phyloP scores from a whole-genome alignment of 2,329 filamentous ascomycete species.

The Trichoderma breve region DNA sequence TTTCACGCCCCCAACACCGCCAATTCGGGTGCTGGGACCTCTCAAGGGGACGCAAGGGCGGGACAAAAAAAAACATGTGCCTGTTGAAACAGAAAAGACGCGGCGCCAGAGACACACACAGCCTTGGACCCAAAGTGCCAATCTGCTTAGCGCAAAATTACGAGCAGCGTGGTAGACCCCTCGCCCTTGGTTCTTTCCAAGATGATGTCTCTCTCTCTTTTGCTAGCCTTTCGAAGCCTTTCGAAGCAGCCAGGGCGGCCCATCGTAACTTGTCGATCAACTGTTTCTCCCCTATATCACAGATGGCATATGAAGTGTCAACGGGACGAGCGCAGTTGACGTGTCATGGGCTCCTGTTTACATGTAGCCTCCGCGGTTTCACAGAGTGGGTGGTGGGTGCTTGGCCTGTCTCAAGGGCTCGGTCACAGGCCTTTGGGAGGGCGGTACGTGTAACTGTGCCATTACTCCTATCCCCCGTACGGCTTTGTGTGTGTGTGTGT shows the following conservation, averaged over 20 bases:
- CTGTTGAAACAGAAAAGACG: background rate
- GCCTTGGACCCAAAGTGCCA: background rate
- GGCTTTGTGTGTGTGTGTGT: background rate
- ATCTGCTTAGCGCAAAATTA: background rate
- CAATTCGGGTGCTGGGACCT: background rate
- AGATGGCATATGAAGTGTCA: background rate
- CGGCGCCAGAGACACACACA: background rate
- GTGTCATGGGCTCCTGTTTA: background rate
- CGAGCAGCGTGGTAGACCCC: background rate
- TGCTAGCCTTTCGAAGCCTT: background rate
- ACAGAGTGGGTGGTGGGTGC: background rate
- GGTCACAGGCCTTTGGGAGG: background rate
- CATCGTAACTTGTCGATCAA: background rate
- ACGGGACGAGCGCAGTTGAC: background rate
- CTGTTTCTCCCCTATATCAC: background rate
- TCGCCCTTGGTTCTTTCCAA: background rate
- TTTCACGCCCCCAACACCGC: background rate
- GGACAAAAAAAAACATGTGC: background rate
- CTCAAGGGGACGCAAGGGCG: background rate
- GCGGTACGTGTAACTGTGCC: background rate
- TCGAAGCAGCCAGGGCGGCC: background rate
- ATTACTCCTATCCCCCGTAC: background rate
- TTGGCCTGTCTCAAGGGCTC: background rate
- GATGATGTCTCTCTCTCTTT: background rate
- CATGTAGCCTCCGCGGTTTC: background rate